phyloP scores from a whole-genome alignment of 345 rosid species.

The Arabis alpina region DNA sequence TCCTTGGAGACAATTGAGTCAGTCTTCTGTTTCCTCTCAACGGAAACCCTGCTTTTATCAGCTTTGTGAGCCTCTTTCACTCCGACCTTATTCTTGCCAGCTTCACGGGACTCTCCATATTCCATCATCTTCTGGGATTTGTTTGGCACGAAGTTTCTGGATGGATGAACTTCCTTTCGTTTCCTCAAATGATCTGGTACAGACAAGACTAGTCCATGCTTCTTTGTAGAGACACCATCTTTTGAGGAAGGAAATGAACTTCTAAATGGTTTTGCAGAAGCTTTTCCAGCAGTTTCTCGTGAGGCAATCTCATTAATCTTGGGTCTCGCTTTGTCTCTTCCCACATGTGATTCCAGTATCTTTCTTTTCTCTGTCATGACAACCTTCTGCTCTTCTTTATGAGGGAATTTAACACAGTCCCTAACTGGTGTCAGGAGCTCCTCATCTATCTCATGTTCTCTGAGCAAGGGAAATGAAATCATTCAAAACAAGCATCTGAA shows the following conservation, averaged over 20 bases:
- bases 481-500: slow-evolving; percentile 33
- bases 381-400: slow-evolving; percentile 44
- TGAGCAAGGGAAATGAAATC: slow-evolving; percentile 41
- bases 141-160: slow-evolving; percentile 34
- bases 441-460: slow-evolving; percentile 76
- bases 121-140: slow-evolving; percentile 43
- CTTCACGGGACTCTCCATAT: slow-evolving; percentile 45
- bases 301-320: slow-evolving; percentile 43
- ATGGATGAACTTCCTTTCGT: slow-evolving; percentile 45
- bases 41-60: slow-evolving; percentile 40
- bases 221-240: slow-evolving; percentile 48
- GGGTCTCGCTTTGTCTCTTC: slow-evolving; percentile 41
- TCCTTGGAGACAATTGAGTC: slow-evolving; percentile 39
- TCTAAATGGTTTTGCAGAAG: slow-evolving; percentile 37
- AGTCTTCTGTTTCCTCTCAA: slow-evolving; percentile 36
- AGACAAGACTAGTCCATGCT: slow-evolving; percentile 44
- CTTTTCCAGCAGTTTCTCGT: slow-evolving; percentile 41
- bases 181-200: slow-evolving; percentile 46
- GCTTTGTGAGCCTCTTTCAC: slow-evolving; percentile 29
- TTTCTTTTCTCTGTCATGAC: slow-evolving; percentile 38
- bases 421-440: slow-evolving; percentile 75
- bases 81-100: slow-evolving; percentile 39
- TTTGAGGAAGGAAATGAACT: slow-evolving; percentile 40
- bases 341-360: slow-evolving; percentile 42
- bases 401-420: slow-evolving; percentile 77